These are phyloP conservation scores for Cynara cardunculus DNA, from an alignment of 129 eudicot genomes.

Conservation along the genomic window DNA sequence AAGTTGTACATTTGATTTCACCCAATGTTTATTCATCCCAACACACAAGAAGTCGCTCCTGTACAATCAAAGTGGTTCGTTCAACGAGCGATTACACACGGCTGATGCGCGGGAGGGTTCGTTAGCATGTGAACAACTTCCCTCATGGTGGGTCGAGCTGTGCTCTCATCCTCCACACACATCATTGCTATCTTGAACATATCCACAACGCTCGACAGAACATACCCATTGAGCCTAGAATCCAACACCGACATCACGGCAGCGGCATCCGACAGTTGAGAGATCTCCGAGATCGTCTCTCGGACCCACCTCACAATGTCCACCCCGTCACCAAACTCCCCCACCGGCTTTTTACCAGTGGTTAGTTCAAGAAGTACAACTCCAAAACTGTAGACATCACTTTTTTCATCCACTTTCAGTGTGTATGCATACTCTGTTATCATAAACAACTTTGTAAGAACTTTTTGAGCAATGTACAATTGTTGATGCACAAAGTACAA, in stretches of 20 bases:
- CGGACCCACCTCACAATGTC: conserved; percentile 86
- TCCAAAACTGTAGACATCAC: conserved; percentile 93
- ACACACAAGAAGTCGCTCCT: conserved; percentile 27
- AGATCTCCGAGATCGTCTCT: conserved; percentile 54
- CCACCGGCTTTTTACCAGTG: conserved; percentile 79
- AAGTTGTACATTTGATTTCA: conserved; percentile 2
- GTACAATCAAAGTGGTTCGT: conserved; percentile 9
- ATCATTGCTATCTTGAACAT: conserved; percentile 84
- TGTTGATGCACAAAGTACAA: neutral
- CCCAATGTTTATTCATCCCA: conserved; percentile 11
- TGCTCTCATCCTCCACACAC: conserved; percentile 91
- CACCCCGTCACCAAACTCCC: conserved; percentile 88
- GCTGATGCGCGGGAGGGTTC: conserved; percentile 35
- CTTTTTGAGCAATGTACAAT: neutral
- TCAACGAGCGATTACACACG: neutral
- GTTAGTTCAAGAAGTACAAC: conserved; percentile 88
- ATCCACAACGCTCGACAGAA: conserved; percentile 45
- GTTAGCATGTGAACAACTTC: conserved; percentile 89
- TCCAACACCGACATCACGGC: conserved; percentile 71
- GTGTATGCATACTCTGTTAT: conserved; percentile 93
- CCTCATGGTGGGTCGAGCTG: conserved; percentile 82
- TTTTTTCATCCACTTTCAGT: conserved; percentile 77
- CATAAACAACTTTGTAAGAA: neutral
- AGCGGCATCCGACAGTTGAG: conserved; percentile 55
- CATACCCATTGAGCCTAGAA: conserved; percentile 62